Conservation (phyloP, 169 alveolate genomes). For the Perkinsus marinus region DNA sequence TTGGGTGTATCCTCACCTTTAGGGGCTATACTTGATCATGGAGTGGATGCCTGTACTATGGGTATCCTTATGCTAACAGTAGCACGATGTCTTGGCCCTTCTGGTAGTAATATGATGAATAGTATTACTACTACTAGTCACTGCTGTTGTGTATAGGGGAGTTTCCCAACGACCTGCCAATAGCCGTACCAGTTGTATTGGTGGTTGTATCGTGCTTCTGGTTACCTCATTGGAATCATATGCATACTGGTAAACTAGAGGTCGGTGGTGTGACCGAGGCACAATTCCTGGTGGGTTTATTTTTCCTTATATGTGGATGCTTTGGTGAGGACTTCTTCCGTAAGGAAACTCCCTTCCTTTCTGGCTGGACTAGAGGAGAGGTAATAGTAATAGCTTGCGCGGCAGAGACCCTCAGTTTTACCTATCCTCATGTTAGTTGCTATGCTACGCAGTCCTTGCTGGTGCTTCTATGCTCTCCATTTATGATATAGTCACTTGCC, state of each 20-base stretch:
- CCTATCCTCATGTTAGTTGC: neutral
- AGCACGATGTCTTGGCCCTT: neutral
- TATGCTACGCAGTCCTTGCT: neutral
- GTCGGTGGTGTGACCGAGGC: neutral
- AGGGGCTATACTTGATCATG: slow-evolving; percentile 27
- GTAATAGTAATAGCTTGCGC: neutral
- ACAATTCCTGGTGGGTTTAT: neutral
- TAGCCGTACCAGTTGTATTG: neutral
- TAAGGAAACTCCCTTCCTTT: neutral
- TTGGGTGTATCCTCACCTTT: slow-evolving; percentile 14
- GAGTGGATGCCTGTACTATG: slow-evolving; percentile 12
- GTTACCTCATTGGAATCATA: neutral
- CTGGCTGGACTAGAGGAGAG: neutral
- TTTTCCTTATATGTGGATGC: neutral
- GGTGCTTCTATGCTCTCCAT: neutral
- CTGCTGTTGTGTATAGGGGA: neutral
- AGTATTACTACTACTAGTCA: neutral
- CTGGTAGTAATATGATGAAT: neutral
- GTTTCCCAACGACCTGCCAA: neutral
- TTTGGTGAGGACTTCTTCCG: neutral
- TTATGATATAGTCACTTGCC: neutral
- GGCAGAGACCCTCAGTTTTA: neutral
- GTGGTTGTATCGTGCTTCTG: neutral
- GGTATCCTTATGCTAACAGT: neutral
- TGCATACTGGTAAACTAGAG: neutral